Base-by-base conservation (phyloP, 768 basidiomycete species). In the Postia placenta region DNA sequence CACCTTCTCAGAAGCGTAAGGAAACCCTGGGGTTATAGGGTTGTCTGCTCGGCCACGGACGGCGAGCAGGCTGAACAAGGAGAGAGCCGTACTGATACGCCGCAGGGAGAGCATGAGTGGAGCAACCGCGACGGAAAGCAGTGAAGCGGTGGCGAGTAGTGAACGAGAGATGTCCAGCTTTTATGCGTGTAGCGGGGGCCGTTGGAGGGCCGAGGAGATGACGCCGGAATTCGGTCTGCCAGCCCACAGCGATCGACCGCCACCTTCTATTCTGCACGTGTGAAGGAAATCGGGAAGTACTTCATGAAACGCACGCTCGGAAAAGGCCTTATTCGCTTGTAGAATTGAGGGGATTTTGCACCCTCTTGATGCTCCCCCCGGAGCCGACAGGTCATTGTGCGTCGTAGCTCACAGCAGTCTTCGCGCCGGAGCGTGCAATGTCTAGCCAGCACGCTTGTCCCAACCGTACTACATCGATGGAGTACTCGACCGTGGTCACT, bases 1-100 rank as follows among this genome's bases (percentile, higher is more conserved):
- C 42, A 92, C 81, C 57, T 82, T 85, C 67, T 79, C 53, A 5
- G 75, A 73, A 20, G 87, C 88, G 56, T 91, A 91, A 3, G 86
- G 74, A 58, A 90, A 90, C 44, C 79, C 76, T 19, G 74, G 78
- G 25, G 63, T 64, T 50, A 81, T 64, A 11, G 67, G 69, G 42
- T 49, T 55, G 56, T 63, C 59, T 25, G 53, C 55, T 22, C 53
- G 48, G 26, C 52, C 60, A 42, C 47, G 39, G 20, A 19, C 49
- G 7, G 66, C 54, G 40, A 70, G 53, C 17, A 70, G 52, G 17
- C 58, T 61, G 36, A 68, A 42, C 48, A 56, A 25, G 7, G 49
- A 45, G 3, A 48, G 54, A 17, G 52, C 48, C 15, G 43, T 48
- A 28, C 54, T 59, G 47, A 33, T 56, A 35, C 26, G 47, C 52